Base-by-base conservation (phyloP, 1,139 yeast genomes). In the Yamadazyma aaseri region DNA sequence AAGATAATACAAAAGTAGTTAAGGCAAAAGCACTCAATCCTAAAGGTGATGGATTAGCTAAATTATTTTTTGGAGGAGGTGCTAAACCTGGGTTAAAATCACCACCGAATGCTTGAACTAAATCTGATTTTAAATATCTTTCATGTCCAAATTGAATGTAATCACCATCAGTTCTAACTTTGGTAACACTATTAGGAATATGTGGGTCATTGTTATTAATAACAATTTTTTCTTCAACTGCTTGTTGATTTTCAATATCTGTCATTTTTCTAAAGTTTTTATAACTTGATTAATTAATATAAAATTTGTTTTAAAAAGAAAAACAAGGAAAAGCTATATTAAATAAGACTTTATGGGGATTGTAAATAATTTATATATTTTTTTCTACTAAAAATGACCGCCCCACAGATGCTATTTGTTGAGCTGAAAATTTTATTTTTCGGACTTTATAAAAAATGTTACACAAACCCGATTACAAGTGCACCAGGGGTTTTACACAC, bases 1-100 rank as follows among this genome's bases (percentile, higher is more conserved):
- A 62, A 4, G 90, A 80, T 30, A 87, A 68, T 10, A 86, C 86
- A 58, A 89, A 85, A 4, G 95, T 85, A 13, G 95, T 85, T 46
- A 86, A 66, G 6, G 95, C 95, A 54, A 89, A 87, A 4, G 86
- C 94, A 32, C 79, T 73, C 44, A 89, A 69, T 10, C 96, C 96
- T 36, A 89, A 68, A 2, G 96, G 96, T 32, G 94, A 86, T 28
- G 96, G 95, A 58, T 87, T 87, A 41, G 84, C 96, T 56, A 86
- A 81, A 58, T 80, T 73, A 57, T 84, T 78, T 32, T 73, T 67
- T 20, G 95, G 80, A 25, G 85, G 78, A 24, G 80, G 76, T 16
- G 76, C 52, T 39, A 71, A 62, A 53, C 86, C 87, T 13, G 89
- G 81, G 49, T 76, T 79, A 56, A 81, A 53, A 21, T 76, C 67